phyloP scores from a whole-genome alignment of 2,329 filamentous ascomycete species.

The Xylaria sp. region DNA sequence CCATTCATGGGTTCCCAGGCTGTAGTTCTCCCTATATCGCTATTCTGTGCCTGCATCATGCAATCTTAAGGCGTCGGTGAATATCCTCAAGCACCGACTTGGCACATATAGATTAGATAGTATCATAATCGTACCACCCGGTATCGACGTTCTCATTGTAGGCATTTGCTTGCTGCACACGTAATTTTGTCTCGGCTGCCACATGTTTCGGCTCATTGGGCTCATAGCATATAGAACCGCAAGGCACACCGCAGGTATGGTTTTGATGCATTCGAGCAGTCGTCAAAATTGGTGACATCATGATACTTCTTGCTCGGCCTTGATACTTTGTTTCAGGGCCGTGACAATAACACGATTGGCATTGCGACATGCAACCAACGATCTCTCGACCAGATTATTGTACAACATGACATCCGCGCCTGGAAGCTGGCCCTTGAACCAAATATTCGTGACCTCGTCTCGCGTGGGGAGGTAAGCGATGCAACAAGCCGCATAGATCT shows the following conservation, averaged over 20 bases:
- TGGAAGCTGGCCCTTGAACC: constrained; percentile 78
- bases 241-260: background rate
- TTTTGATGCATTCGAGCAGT: background rate
- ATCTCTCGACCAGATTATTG: constrained; percentile 49
- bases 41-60: background rate
- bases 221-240: background rate
- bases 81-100: background rate
- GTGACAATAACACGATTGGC: constrained; percentile 50
- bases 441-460: constrained; percentile 93
- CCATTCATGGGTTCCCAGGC: background rate
- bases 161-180: background rate
- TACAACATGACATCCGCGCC: constrained; percentile 50
- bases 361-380: constrained; percentile 49
- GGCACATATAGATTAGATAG: background rate
- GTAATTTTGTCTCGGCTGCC: background rate
- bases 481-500: constrained; percentile 82
- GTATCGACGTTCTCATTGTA: background rate
- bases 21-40: background rate
- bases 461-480: constrained; percentile 85
- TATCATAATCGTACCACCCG: background rate
- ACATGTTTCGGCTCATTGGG: background rate
- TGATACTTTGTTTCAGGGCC: constrained; percentile 47
- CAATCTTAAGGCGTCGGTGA: background rate
- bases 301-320: constrained; percentile 33
- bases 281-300: constrained; percentile 25